Percentiles rank a stretch among this genome's conserved stretches.
These are phyloP conservation scores for Coelastrella sp. DNA, from an alignment of 139 green algal species.

Conservation along the genomic window DNA sequence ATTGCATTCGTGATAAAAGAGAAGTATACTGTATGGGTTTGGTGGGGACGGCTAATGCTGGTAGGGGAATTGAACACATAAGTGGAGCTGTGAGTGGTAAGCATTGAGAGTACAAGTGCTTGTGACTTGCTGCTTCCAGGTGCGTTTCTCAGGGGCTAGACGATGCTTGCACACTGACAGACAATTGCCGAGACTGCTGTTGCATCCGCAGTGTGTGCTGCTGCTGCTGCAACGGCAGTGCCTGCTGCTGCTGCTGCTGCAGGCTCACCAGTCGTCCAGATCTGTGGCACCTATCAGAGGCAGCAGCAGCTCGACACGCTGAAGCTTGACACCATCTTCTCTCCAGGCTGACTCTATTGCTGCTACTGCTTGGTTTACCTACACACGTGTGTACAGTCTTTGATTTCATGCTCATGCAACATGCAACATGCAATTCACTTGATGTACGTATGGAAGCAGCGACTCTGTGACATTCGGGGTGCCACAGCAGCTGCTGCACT, in stretches of 20 bases:
- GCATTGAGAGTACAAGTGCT: too few relatives aligned
- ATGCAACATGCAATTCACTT: neutral
- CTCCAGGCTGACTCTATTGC: slow-evolving; percentile 71
- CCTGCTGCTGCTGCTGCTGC: neutral
- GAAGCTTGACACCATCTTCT: slow-evolving; percentile 68
- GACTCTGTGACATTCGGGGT: too few relatives aligned
- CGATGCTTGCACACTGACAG: too few relatives aligned
- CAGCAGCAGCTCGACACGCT: slow-evolving; percentile 87
- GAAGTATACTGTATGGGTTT: neutral
- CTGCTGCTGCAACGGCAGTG: neutral
- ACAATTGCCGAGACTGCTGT: too few relatives aligned
- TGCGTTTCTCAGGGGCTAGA: too few relatives aligned
- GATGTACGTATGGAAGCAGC: too few relatives aligned
- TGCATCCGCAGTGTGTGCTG: neutral
- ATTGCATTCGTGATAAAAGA: neutral
- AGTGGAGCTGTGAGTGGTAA: too few relatives aligned
- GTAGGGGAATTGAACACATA: too few relatives aligned
- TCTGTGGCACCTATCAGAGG: slow-evolving; percentile 94
- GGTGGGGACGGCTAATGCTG: too few relatives aligned
- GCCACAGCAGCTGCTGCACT: too few relatives aligned
- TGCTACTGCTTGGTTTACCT: slow-evolving; percentile 73
- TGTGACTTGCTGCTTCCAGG: too few relatives aligned
- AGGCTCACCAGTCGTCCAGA: slow-evolving; percentile 88
- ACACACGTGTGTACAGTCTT: neutral
- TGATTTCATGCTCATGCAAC: neutral